Percentiles rank a stretch among this genome's conserved stretches.
These are phyloP conservation scores for Allantophomopsis lycopodina DNA, from an alignment of 2,329 filamentous ascomycete genomes.

Conservation along the genomic window DNA sequence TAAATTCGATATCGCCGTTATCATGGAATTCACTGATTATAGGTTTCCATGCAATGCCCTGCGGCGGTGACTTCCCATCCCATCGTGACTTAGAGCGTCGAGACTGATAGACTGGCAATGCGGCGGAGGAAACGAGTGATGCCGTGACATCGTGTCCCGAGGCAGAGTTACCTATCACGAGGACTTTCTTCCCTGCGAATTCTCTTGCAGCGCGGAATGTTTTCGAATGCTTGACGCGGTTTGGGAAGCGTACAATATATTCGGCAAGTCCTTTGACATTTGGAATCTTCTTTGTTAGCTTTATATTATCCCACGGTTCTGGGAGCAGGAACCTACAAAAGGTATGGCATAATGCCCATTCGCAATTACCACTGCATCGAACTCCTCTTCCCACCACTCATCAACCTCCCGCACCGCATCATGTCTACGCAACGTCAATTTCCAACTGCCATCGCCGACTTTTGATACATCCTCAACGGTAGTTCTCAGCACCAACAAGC, in stretches of 20 bases:
- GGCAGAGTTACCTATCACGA: no score
- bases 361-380: constrained; percentile 60
- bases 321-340: constrained; percentile 27
- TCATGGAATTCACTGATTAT: constrained; percentile 28
- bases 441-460: constrained; percentile 25
- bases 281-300: constrained; percentile 28
- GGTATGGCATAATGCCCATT: constrained; percentile 63
- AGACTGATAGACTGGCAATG: constrained; percentile 22
- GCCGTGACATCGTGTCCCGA: no score
- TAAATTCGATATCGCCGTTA: constrained; percentile 36
- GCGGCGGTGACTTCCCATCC: constrained; percentile 18
- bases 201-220: no score
- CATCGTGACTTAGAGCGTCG: constrained; percentile 22
- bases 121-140: no score
- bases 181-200: no score
- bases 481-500: constrained; percentile 30
- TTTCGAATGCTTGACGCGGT: constrained; percentile 28
- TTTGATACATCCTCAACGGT: constrained; percentile 34
- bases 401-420: constrained; percentile 29
- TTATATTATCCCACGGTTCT: background rate
- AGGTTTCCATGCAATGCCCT: constrained; percentile 38
- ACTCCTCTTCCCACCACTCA: constrained; percentile 37
- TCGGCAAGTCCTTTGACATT: constrained; percentile 39
- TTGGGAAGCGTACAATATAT: constrained; percentile 45
- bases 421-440: constrained; percentile 30